These are phyloP conservation scores for Amaranthus tricolor DNA, from an alignment of 179 eudicot species.

Conservation along the genomic window DNA sequence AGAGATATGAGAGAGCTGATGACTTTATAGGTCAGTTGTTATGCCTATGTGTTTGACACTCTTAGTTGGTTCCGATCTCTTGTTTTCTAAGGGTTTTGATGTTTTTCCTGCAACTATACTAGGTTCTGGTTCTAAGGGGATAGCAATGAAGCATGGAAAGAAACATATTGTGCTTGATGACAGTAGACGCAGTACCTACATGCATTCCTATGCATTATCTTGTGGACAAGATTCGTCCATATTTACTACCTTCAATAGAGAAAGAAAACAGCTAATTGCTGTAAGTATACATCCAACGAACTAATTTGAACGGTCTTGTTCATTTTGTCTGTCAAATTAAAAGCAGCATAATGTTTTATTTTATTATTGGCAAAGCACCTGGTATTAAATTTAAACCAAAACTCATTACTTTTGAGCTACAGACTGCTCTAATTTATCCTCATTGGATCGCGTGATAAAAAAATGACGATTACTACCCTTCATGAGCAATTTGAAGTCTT, in stretches of 20 bases:
- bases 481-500: too few species aligned
- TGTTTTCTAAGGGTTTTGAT: slow-evolving; percentile 14
- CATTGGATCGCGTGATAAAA: too few species aligned
- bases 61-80: not conserved
- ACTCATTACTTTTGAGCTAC: too few species aligned
- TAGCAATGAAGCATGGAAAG: slow-evolving; percentile 55
- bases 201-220: slow-evolving; percentile 34
- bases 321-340: not conserved
- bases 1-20: slow-evolving; percentile 39
- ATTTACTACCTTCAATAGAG: slow-evolving; percentile 44
- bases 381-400: too few species aligned
- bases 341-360: not conserved
- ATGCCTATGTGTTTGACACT: slow-evolving; percentile 4
- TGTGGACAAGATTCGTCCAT: slow-evolving; percentile 44
- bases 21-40: slow-evolving; percentile 64
- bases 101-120: not conserved
- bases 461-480: too few species aligned
- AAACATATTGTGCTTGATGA: slow-evolving; percentile 62
- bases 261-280: slow-evolving; percentile 56
- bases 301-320: not conserved
- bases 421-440: too few species aligned
- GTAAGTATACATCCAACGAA: slow-evolving; percentile 39
- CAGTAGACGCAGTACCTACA: slow-evolving; percentile 73
- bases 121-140: slow-evolving; percentile 43
- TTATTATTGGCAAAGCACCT: not conserved